Conservation (phyloP, 805 yeast genomes). For the Candida coquimbonensis region DNA sequence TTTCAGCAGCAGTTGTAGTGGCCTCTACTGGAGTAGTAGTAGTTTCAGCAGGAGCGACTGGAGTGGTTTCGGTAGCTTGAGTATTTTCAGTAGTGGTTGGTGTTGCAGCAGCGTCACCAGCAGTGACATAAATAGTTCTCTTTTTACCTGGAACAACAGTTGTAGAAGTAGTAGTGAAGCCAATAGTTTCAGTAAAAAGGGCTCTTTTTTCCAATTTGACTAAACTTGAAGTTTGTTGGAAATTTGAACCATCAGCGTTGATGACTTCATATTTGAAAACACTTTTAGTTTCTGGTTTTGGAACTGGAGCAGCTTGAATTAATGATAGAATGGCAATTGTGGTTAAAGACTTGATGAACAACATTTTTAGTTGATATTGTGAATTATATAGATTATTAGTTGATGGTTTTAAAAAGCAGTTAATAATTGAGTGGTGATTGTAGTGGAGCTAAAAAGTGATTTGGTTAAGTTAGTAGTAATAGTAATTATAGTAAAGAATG, state of each 20-base stretch:
- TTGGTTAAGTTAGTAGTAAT: not conserved
- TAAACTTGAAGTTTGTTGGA: constrained; percentile 18
- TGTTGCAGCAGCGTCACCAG: constrained; percentile 11
- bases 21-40: not conserved
- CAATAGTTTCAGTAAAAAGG: constrained; percentile 15
- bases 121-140: constrained; percentile 21
- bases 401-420: too few relatives aligned
- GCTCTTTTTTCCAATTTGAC: constrained; percentile 9
- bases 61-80: not conserved
- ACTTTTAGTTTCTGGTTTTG: constrained; percentile 13
- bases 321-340: constrained; percentile 16
- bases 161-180: constrained; percentile 18
- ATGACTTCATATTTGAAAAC: constrained; percentile 20
- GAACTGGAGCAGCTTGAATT: constrained; percentile 17
- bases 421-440: not conserved
- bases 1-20: not conserved
- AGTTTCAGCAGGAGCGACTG: not conserved
- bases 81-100: not conserved
- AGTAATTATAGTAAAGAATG: constrained; percentile 8
- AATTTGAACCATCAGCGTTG: constrained; percentile 24
- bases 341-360: constrained; percentile 18
- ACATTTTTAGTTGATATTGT: constrained; percentile 12
- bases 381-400: not conserved
- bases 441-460: not conserved
- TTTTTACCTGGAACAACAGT: constrained; percentile 18